These are phyloP conservation scores for Delphinella strobiligena DNA, from an alignment of 2,329 filamentous ascomycete species.

Conservation along the genomic window DNA sequence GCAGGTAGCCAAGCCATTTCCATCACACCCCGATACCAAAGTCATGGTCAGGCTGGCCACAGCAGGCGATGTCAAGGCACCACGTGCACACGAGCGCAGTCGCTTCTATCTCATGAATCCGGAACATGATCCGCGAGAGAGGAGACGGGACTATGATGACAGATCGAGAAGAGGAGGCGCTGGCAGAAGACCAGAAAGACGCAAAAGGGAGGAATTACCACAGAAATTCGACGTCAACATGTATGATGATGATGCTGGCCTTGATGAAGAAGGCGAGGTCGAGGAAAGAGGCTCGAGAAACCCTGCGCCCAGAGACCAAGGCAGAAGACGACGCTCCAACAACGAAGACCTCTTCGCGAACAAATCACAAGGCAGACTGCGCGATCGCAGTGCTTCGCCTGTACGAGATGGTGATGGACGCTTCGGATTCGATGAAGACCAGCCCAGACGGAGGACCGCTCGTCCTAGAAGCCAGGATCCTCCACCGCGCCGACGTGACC, in stretches of 20 bases:
- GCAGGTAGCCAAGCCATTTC: conserved; percentile 56
- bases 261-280: conserved; percentile 13
- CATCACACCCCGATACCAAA: conserved; percentile 54
- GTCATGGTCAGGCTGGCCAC: conserved; percentile 66
- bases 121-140: conserved; percentile 72
- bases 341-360: conserved; percentile 21
- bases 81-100: conserved; percentile 66
- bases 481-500: conserved; percentile 11
- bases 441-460: conserved; percentile 31
- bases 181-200: conserved; percentile 42
- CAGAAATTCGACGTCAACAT: conserved; percentile 58
- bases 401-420: conserved; percentile 34
- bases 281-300: conserved; percentile 15
- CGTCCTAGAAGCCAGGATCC: conserved; percentile 32
- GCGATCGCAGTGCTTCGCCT: conserved; percentile 50
- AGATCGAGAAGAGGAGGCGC: conserved; percentile 31
- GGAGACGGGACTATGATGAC: conserved; percentile 25
- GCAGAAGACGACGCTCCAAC: conserved; percentile 5
- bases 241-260: conserved; percentile 58
- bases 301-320: conserved; percentile 6
- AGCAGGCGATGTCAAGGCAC: conserved; percentile 65
- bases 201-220: conserved; percentile 28
- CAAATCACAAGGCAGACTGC: conserved; percentile 31
- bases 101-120: conserved; percentile 89
- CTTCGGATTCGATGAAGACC: conserved; percentile 37